These are phyloP conservation scores for Leccinum obscurum DNA, from an alignment of 768 basidiomycete genomes.

Conservation along the genomic window DNA sequence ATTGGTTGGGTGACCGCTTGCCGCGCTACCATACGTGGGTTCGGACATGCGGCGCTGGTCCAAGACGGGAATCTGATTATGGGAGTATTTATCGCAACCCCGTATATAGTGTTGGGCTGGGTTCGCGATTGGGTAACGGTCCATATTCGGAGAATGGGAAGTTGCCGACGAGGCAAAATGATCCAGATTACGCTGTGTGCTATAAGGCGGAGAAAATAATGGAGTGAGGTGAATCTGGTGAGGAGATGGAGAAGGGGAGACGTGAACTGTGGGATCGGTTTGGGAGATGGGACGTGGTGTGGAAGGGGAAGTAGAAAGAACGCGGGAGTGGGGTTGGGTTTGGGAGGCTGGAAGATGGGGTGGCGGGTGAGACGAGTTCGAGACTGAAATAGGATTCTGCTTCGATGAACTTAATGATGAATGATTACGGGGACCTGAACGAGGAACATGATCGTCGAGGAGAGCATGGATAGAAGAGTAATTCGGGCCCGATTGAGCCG, in stretches of 20 bases:
- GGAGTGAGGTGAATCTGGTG: constrained; percentile 39
- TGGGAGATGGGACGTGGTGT: not conserved
- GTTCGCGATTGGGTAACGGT: constrained; percentile 39
- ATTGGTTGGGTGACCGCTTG: constrained; percentile 37
- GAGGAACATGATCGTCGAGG: constrained; percentile 34
- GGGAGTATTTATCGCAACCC: constrained; percentile 36
- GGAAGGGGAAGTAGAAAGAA: constrained; percentile 8
- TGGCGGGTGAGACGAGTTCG: constrained; percentile 18
- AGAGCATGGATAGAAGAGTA: constrained; percentile 33
- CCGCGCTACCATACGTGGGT: constrained; percentile 49
- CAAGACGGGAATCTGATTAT: constrained; percentile 38
- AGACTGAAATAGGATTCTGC: constrained; percentile 14
- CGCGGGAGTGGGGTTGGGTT: constrained; percentile 12
- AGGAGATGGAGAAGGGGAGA: constrained; percentile 44
- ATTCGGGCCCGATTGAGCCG: constrained; percentile 37
- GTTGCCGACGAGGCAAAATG: constrained; percentile 44
- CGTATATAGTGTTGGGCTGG: constrained; percentile 44
- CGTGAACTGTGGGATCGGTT: not conserved
- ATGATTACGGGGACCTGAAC: constrained; percentile 35
- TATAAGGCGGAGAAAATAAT: constrained; percentile 41
- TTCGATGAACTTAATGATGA: constrained; percentile 18
- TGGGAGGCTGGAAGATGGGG: constrained; percentile 23
- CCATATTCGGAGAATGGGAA: constrained; percentile 42
- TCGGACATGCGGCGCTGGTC: constrained; percentile 74
- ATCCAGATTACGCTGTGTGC: constrained; percentile 45